A percentile compares a stretch with the other conserved stretches of the same genome.
Evolutionary conservation across 192 early-diverging fungal genomes (phyloP).

Genomic region (Coemansia brasiliensis): DNA sequence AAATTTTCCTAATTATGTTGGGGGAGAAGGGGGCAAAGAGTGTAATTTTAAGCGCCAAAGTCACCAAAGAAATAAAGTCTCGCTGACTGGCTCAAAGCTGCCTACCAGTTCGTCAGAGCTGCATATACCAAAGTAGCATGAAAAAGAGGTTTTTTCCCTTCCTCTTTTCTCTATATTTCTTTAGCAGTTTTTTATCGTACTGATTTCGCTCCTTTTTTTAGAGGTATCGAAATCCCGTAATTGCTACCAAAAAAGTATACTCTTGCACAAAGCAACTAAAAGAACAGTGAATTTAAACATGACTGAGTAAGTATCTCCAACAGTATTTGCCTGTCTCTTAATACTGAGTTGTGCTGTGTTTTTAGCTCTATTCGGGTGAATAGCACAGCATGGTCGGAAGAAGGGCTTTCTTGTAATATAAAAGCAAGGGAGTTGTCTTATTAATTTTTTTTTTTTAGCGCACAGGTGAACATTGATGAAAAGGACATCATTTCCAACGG

Average conservation of each 20-base stretch:
- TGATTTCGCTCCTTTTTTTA: constrained; percentile 31
- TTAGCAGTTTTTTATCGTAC: constrained; percentile 16
- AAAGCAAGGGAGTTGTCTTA: too few relatives aligned
- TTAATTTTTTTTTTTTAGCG: constrained; percentile 11
- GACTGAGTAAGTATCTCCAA: constrained; percentile 50
- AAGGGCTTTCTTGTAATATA: too few relatives aligned
- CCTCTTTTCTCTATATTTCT: constrained; percentile 27
- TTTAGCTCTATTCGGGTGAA: too few relatives aligned
- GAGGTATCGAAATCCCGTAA: constrained; percentile 34
- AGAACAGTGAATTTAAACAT: constrained; percentile 20
- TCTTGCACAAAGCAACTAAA: constrained; percentile 26
- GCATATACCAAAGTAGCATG: too few relatives aligned
- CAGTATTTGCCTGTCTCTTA: too few relatives aligned
- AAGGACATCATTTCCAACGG: constrained; percentile 81
- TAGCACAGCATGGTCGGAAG: too few relatives aligned
- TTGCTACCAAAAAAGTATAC: constrained; percentile 1
- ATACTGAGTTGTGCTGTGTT: too few relatives aligned
- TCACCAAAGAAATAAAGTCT: background rate
- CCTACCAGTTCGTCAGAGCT: too few relatives aligned
- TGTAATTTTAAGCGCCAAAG: too few relatives aligned
- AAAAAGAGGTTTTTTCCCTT: background rate
- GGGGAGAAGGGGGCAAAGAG: background rate
- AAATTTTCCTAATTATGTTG: constrained; percentile 27
- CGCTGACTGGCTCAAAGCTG: too few relatives aligned
- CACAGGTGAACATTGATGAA: constrained; percentile 33